These are phyloP conservation scores for Aspergillus cavernicola DNA, from an alignment of 495 filamentous ascomycete species.

Conservation along the genomic window DNA sequence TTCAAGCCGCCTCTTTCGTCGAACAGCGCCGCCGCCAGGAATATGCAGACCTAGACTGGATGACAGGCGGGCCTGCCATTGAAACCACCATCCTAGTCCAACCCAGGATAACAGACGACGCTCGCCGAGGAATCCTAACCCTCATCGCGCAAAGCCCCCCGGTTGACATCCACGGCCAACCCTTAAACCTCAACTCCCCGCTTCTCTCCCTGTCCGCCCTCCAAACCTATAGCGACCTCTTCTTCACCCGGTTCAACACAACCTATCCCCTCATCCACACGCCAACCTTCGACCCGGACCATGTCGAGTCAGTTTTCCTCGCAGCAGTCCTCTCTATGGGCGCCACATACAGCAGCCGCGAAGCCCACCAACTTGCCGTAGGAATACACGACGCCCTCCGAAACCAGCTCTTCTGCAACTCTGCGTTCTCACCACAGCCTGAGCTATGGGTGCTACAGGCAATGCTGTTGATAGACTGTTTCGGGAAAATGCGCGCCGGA, in stretches of 20 bases:
- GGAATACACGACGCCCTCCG: conserved; percentile 48
- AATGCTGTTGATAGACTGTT: conserved; percentile 56
- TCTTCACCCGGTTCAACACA: conserved; percentile 52
- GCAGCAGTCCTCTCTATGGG: conserved; percentile 50
- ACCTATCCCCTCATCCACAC: conserved; percentile 53
- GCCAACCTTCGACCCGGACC: conserved; percentile 47
- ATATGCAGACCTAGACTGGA: conserved; percentile 30
- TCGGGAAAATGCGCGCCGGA: conserved; percentile 54
- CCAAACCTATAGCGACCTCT: conserved; percentile 51
- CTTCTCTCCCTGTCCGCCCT: conserved; percentile 43
- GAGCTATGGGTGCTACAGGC: conserved; percentile 53
- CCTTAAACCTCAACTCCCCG: conserved; percentile 40
- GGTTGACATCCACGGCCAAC: conserved; percentile 35
- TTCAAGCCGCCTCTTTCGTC: conserved; percentile 17
- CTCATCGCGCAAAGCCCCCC: conserved; percentile 42
- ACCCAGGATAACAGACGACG: conserved; percentile 26
- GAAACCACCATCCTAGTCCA: conserved; percentile 7
- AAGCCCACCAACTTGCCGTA: conserved; percentile 52
- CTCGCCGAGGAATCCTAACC: conserved; percentile 38
- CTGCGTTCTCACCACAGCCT: conserved; percentile 44
- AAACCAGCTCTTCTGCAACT: conserved; percentile 38
- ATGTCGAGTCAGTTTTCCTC: conserved; percentile 44
- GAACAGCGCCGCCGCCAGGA: conserved; percentile 4
- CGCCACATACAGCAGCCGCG: conserved; percentile 51
- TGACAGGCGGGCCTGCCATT: conserved; percentile 22